These are phyloP conservation scores for Rhynchosporium agropyri DNA, from an alignment of 2,329 filamentous ascomycete genomes.

Conservation along the genomic window DNA sequence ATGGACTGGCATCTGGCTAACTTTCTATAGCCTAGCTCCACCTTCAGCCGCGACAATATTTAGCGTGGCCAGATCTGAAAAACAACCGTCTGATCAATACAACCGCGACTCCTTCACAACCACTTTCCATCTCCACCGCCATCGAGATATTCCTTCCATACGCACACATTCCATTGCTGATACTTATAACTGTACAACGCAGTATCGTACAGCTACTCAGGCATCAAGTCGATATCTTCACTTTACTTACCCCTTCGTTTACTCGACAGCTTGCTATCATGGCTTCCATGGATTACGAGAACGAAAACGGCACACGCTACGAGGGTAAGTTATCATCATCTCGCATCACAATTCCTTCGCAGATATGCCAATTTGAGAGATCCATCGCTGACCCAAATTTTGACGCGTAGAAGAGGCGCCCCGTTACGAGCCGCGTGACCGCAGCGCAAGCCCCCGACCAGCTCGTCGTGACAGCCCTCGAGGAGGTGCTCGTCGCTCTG, in stretches of 20 bases:
- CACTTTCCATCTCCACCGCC: constrained; percentile 16
- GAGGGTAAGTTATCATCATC: constrained; percentile 54
- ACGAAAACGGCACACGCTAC: constrained; percentile 65
- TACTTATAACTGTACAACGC: constrained; percentile 21
- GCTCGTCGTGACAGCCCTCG: constrained; percentile 39
- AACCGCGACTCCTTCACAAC: constrained; percentile 1
- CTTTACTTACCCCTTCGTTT: constrained; percentile 17
- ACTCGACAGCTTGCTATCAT: constrained; percentile 36
- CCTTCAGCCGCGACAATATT: constrained; percentile 5
- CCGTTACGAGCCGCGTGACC: constrained; percentile 65
- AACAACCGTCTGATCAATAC: neutral
- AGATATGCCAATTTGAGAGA: neutral
- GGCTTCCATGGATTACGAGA: constrained; percentile 72
- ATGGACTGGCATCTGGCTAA: neutral
- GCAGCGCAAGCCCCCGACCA: constrained; percentile 36
- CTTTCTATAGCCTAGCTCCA: neutral
- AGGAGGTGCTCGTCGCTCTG: constrained; percentile 64
- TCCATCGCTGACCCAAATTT: constrained; percentile 31
- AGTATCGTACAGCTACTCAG: neutral
- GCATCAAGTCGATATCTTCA: constrained; percentile 11
- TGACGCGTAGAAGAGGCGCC: constrained; percentile 59
- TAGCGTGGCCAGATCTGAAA: constrained; percentile 3
- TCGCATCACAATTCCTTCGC: neutral
- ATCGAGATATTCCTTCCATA: constrained; percentile 16
- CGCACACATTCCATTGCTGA: constrained; percentile 22